Evolutionary conservation across 2,329 filamentous ascomycete genomes (phyloP), one percentile per base, ranked within the genome.

Genomic region (Didymella lethalis): DNA sequence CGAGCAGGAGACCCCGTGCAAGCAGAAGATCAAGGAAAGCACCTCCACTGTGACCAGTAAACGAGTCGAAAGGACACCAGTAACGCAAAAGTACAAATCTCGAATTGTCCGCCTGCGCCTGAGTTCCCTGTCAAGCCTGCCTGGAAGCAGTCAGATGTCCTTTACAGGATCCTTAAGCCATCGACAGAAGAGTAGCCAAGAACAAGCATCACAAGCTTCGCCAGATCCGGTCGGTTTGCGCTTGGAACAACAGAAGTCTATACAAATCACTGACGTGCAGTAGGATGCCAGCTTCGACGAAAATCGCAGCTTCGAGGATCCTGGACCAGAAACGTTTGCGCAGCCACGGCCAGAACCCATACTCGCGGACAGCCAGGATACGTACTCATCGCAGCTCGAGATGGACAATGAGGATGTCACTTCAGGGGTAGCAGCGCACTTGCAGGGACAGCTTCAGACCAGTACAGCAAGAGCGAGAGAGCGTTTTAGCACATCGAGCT

Each of bases 341-440:
- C 52, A 60, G 34, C 57, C 57, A 18, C 57, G 18, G 38, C 29
- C 51, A 16, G 34, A 48, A 4, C 51, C 57, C 12, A 55, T 60
- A 25, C 48, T 45, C 8, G 47, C 31, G 25, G 41, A 47, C 20
- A 55, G 51, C 7, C 57, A 55, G 26, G 51, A 51, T 12, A 1
- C 47, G 6, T 16, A 54, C 23, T 59, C 56, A 36, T 59, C 56
- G 5, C 56, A 50, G 16, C 18, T 18, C 2, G 18, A 18, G 2
- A 11, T 14, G 7, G 50, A 54, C 0, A 28, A 34, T 2, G 18
- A 53, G 2, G 3, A 31, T 14, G 3, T 8, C 8, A 34, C 34
- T 8, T 31, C 14, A 28, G 20, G 20, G 4, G 10, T 23, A 5
- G 20, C 41, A 38, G 25, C 20, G 25, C 32, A 49, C 32, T 11